Evolutionary conservation across 331 rosid species (phyloP), one percentile per base, ranked within the genome.

Genomic region (Stylosanthes scabra): DNA sequence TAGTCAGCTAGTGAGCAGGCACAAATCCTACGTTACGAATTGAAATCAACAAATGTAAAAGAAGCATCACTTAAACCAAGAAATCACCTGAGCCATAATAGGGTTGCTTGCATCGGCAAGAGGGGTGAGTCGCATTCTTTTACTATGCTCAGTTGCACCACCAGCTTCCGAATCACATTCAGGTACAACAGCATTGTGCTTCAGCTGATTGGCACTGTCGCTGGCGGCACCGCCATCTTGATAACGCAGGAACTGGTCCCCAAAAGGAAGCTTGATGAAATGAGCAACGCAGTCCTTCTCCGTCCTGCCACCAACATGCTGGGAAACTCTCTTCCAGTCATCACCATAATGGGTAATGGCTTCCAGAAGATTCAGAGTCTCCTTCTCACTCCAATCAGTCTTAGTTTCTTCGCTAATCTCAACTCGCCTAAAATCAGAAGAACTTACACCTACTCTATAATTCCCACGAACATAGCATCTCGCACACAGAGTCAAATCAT

Each of bases 51-150:
- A 27, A 40, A 25, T 49, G 41, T 27, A 29, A 31, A 29, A 65
- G 14, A 8, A 56, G 52, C 9, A 52, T 49, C 28, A 37, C 40
- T 62, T 0, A 34, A 59, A 60, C 31, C 14, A 58, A 74, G 74
- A 47, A 78, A 61, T 61, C 63, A 92, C 97, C 96, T 94, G 99
- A 54, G 99, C 99, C 97, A 95, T 90, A 39, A 95, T 92, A 57
- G 99, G 99, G 76, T 95, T 95, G 88, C 99, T 95, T 11, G 96
- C 92, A 83, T 95, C 99, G 0, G 97, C 93, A 76, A 95, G 96
- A 66, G 99, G 99, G 4, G 97, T 84, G 13, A 95, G 89, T n/a
- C 93, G 80, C 84, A 87, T 76, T 78, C 90, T 82, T 77, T 92
- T 95, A 71, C 44, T 74, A 16, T 83, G 52, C 58, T 82, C 80